Evolutionary conservation across 345 rosid genomes (phyloP), one percentile per base, ranked within the genome.

Genomic region (Excoecaria agallocha): DNA sequence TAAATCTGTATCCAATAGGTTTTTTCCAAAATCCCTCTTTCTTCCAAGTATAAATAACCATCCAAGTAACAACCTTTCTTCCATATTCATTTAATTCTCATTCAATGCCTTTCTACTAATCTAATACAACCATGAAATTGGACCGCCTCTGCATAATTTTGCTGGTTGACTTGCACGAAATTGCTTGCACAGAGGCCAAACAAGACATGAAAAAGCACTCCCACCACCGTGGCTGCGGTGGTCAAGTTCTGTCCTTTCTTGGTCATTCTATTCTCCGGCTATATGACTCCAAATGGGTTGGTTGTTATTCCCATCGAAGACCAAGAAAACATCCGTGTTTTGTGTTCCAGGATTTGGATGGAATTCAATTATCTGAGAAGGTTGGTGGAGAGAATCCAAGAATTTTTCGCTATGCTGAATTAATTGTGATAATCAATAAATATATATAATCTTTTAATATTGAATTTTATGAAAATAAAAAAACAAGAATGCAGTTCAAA

Each of bases 401-500:
- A 84, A 90, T 90, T 77, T 95, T 93, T 54, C 88, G 99, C 51
- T 95, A 91, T 76, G 80, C 97, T 0, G 98, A 95, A 88, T 92
- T 95, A 54, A n/a, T n/a, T n/a, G n/a, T n/a, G n/a, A n/a, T n/a
- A n/a, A n/a, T n/a, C n/a, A n/a, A n/a, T n/a, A n/a, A n/a, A n/a
- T n/a, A n/a, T n/a, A n/a, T n/a, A n/a, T n/a, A n/a, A n/a, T n/a
- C n/a, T n/a, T n/a, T n/a, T n/a, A n/a, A n/a, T n/a, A n/a, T n/a
- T n/a, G n/a, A n/a, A n/a, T n/a, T n/a, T n/a, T n/a, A n/a, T n/a
- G n/a, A n/a, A n/a, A n/a, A n/a, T n/a, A n/a, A n/a, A n/a, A n/a
- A n/a, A n/a, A n/a, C n/a, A n/a, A n/a, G n/a, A n/a, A n/a, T n/a
- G n/a, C n/a, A n/a, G n/a, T n/a, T n/a, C n/a, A n/a, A n/a, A n/a